Conservation (phyloP, 805 yeast genomes). For the Zygosaccharomyces siamensis region DNA sequence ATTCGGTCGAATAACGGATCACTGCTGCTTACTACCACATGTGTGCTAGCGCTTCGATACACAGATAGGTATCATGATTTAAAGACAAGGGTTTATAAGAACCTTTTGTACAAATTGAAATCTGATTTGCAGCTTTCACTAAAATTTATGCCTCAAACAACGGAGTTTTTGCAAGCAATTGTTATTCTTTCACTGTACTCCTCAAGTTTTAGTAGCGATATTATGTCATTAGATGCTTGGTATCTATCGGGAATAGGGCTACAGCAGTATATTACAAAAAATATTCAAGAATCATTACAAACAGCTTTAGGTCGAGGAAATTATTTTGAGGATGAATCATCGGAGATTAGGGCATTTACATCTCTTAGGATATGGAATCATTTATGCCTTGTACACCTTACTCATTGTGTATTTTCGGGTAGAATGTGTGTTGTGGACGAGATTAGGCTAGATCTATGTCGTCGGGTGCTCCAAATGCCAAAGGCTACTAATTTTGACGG, state of each 20-base stretch:
- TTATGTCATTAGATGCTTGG: constrained; percentile 64
- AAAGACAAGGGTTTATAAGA: constrained; percentile 40
- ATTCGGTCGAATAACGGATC: constrained; percentile 49
- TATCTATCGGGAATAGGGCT: constrained; percentile 60
- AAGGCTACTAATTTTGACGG: constrained; percentile 75
- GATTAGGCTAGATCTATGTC: constrained; percentile 52
- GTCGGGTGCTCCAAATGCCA: constrained; percentile 50
- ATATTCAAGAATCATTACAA: constrained; percentile 32
- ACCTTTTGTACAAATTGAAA: constrained; percentile 44
- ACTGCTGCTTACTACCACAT: constrained; percentile 60
- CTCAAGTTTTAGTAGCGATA: constrained; percentile 50
- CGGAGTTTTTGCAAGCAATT: constrained; percentile 65
- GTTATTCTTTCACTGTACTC: constrained; percentile 64
- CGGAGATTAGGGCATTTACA: constrained; percentile 48
- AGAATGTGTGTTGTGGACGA: constrained; percentile 59
- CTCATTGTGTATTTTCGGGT: constrained; percentile 62
- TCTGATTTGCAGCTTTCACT: constrained; percentile 46
- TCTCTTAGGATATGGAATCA: constrained; percentile 65
- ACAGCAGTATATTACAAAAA: constrained; percentile 53
- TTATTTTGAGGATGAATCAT: constrained; percentile 2
- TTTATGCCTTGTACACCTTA: constrained; percentile 59
- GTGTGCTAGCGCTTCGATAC: constrained; percentile 57
- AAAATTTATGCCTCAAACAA: constrained; percentile 40
- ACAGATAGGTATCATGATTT: constrained; percentile 27
- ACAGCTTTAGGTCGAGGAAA: constrained; percentile 6